Base-by-base conservation (phyloP, 2,329 filamentous ascomycete species). In the Trichoderma breve region DNA sequence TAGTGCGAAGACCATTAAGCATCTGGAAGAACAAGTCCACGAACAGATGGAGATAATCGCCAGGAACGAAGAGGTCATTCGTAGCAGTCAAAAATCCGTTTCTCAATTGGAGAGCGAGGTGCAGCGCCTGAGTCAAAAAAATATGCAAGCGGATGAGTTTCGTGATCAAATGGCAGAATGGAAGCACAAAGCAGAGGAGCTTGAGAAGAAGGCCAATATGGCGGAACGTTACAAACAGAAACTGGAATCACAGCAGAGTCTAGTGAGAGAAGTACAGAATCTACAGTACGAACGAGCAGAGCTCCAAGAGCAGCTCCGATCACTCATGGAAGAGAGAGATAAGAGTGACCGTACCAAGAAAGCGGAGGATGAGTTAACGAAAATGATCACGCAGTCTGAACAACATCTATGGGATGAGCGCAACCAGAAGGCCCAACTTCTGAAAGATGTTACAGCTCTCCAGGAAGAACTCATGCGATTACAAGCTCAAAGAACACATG, bases 21-120 rank as follows among this genome's bases (percentile, higher is more conserved):
- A 85, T 73, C 82, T 92, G 75, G 84, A 90, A 75, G 82, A 83
- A 57, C 86, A 87, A 74, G 83, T 91, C 28, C 87, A 87, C 53
- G 89, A 93, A 76, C 90, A 92, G 76, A 90, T 93, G 79, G 86
- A 91, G 72, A 84, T 93, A 64, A 94, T 95, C 77, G 89, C 90
- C 51, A 78, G 78, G 39, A 87, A 85, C 28, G 88, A 93, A 75
- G 92, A 95, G 79, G 75, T 73, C n/a, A 82, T 83, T 63, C 79
- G 81, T 12, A 78, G 76, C 28, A 77, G 81, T 70, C 77, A 81
- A 58, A 78, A 78, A 71, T 74, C 75, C 11, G 79, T 78, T 69
- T 86, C 87, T 24, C 88, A 92, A 75, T 81, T 91, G 12, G 88
- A 92, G 71, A 83, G 82, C 73, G 87, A 90, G 74, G 84, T 89